These are phyloP conservation scores for Claviceps spartinae DNA, from an alignment of 2,329 filamentous ascomycete species.

Conservation along the genomic window DNA sequence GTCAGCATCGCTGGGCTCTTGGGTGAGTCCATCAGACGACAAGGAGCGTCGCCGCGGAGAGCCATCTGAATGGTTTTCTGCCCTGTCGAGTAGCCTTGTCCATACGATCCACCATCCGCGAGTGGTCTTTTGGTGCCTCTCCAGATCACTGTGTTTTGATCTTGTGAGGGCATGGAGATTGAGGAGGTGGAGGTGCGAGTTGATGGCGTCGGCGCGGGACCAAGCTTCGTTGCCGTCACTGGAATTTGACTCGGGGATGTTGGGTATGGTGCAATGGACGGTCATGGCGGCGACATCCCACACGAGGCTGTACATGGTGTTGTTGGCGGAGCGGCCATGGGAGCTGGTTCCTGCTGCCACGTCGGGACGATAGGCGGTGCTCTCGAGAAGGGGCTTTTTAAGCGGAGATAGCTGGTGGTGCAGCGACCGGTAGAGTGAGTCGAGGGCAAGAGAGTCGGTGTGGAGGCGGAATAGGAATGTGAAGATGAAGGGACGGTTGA, in stretches of 20 bases:
- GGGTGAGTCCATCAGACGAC: neutral
- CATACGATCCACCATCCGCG: constrained; percentile 60
- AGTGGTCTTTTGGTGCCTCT: constrained; percentile 51
- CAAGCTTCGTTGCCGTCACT: constrained; percentile 23
- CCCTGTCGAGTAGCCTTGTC: constrained; percentile 38
- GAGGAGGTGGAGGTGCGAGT: constrained; percentile 50
- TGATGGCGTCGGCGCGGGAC: constrained; percentile 50
- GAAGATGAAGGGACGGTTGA: constrained; percentile 64
- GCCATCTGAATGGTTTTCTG: constrained; percentile 1
- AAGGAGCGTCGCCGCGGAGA: no score
- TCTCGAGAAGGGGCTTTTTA: constrained; percentile 39
- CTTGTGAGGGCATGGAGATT: constrained; percentile 37
- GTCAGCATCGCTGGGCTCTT: constrained; percentile 7
- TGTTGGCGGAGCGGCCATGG: neutral
- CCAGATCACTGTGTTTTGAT: constrained; percentile 30
- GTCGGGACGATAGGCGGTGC: constrained; percentile 43
- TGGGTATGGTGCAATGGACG: constrained; percentile 4
- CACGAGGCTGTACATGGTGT: constrained; percentile 45
- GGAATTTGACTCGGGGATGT: constrained; percentile 2
- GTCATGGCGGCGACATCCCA: constrained; percentile 36
- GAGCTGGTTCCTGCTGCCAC: constrained; percentile 13
- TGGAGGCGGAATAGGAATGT: constrained; percentile 53
- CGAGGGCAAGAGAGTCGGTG: constrained; percentile 43
- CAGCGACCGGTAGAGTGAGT: constrained; percentile 43
- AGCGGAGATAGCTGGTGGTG: constrained; percentile 48